A percentile compares a stretch with the other conserved stretches of the same genome.
These are phyloP conservation scores for Paramarasmius palmivorus DNA, from an alignment of 1,284 basidiomycete genomes.

Conservation along the genomic window DNA sequence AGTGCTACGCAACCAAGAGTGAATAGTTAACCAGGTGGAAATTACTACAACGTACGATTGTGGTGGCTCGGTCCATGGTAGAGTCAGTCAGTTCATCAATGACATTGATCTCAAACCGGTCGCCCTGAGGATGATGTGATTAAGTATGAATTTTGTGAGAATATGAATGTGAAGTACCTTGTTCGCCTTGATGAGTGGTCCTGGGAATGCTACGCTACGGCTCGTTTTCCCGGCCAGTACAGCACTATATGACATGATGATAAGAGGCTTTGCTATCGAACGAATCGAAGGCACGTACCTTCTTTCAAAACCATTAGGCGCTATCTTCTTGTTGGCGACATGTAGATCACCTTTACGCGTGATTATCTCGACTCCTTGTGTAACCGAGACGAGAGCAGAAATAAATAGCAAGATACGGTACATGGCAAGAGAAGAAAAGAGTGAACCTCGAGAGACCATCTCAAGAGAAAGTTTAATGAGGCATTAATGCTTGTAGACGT, in stretches of 20 bases:
- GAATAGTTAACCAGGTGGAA: neutral
- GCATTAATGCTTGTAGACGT: too few species aligned
- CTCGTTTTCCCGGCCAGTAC: conserved; percentile 22
- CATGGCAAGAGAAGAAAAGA: too few species aligned
- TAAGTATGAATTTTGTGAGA: too few species aligned
- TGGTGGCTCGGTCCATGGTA: conserved; percentile 24
- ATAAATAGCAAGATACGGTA: too few species aligned
- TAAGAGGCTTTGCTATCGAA: too few species aligned
- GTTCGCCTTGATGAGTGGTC: conserved; percentile 29
- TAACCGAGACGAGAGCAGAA: too few species aligned
- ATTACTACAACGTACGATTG: conserved; percentile 20
- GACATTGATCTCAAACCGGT: conserved; percentile 27
- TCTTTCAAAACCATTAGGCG: conserved; percentile 29
- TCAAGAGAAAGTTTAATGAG: too few species aligned
- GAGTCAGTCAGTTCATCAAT: conserved; percentile 20
- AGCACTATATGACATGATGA: too few species aligned
- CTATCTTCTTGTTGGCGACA: conserved; percentile 28
- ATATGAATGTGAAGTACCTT: conserved; percentile 18
- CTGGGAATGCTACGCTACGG: conserved; percentile 26
- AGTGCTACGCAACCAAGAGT: conserved; percentile 18
- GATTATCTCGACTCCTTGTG: too few species aligned
- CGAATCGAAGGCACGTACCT: too few species aligned
- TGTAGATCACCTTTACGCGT: conserved; percentile 19
- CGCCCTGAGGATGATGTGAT: conserved; percentile 17
- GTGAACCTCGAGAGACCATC: too few species aligned